phyloP scores from a whole-genome alignment of 2,329 filamentous ascomycete genomes.

The Cyphellophora attinorum region DNA sequence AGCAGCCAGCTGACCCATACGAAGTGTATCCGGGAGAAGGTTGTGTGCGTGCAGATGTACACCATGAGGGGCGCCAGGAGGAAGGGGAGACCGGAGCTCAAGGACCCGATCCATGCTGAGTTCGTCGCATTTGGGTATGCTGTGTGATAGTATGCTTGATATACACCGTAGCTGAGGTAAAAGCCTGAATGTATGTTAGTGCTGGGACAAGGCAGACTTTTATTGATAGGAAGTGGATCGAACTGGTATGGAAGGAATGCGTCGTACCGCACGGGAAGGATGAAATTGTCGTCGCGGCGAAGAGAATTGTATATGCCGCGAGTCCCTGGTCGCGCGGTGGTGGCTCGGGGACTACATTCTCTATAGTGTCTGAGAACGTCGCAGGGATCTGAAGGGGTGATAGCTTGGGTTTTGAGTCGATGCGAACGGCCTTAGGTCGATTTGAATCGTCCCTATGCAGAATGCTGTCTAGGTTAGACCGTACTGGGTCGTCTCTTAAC shows the following conservation, averaged over 20 bases:
- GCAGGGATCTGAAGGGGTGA: no score
- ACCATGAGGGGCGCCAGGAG: slow-evolving; percentile 4
- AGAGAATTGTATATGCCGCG: slow-evolving; percentile 2
- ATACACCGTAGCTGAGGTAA: slow-evolving; percentile 9
- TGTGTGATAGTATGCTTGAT: slow-evolving; percentile 9
- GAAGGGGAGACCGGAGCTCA: slow-evolving; percentile 3
- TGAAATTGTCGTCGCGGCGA: slow-evolving; percentile 2
- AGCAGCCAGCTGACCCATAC: slow-evolving; percentile 5
- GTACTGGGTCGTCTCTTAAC: no score
- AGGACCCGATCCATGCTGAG: slow-evolving; percentile 9
- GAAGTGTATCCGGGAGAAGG: slow-evolving; percentile 4
- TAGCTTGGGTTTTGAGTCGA: no score
- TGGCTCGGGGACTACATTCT: no score
- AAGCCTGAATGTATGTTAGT: slow-evolving; percentile 3
- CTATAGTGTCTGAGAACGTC: no score
- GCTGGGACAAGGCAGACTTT: neutral
- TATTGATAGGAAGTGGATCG: no score
- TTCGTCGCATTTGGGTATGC: neutral
- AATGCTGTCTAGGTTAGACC: no score
- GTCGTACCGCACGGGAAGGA: slow-evolving; percentile 6
- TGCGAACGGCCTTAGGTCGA: no score
- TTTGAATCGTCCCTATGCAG: no score
- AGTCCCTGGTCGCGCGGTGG: slow-evolving; percentile 2
- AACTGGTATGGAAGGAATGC: neutral
- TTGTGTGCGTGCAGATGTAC: slow-evolving; percentile 2